Evolutionary conservation across 2,329 filamentous ascomycete species (phyloP), one percentile per base, ranked within the genome.

Genomic region (Alternaria atra): DNA sequence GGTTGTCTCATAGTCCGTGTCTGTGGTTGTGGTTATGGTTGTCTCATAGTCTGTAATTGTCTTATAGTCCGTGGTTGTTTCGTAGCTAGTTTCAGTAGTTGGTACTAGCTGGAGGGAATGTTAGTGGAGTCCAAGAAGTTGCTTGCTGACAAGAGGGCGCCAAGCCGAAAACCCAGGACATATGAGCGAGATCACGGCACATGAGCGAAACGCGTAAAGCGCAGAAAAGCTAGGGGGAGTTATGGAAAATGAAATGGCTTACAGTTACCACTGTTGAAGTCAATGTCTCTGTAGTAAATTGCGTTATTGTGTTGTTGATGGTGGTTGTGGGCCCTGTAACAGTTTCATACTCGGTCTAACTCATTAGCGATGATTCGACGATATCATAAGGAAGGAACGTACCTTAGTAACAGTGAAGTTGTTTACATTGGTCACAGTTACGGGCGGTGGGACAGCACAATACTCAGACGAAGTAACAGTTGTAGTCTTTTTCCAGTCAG

Each of bases 221-320:
- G 2, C 39, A 2, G 30, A 30, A 27, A 30, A 27, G 51, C 12
- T 13, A 37, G 13, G 9, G 12, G 10, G 3, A 25, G 15, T 13
- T 34, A 34, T 1, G 4, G 27, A 25, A 10, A 29, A 34, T 12
- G 4, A 35, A 5, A 29, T 2, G 5, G 39, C 66, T 35, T 64
- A 69, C 67, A 10, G 68, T 67, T 9, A 72, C 53, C 9, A 61
- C 54, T 4, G 69, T 72, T 8, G 65, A 55, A 2, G 55, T 70
- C n/a, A 58, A 50, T 3, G 66, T 72, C 64, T 62, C 52, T 9
- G 63, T 69, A 4, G 50, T 59, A 27, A 27, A 27, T 29, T 64
- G 39, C 7, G 62, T 68, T 15, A 63, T 51, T 3, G 66, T 68
- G 29, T 58, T 65, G 27, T 65, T 67, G 23, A 60, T 15, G 2